Evolutionary conservation across 352 stramenopile genomes (phyloP).

Genomic region (Globisporangium spiculum): DNA sequence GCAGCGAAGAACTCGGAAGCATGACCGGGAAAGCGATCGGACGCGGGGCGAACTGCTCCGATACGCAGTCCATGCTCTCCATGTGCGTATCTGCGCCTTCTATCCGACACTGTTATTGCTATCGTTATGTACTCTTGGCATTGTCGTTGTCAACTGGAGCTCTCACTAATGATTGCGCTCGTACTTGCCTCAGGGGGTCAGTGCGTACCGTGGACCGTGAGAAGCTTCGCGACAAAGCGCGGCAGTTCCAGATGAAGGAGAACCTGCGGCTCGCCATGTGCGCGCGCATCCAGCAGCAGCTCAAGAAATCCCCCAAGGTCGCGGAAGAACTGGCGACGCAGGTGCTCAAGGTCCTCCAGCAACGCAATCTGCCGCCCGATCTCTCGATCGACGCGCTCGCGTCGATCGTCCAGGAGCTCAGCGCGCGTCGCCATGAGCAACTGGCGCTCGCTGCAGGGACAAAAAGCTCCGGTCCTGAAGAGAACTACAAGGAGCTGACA

Average conservation of each 20-base stretch:
- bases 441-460: slow-evolving; percentile 17
- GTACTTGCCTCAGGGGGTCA: slow-evolving; percentile 24
- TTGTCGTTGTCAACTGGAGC: background rate
- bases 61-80: slow-evolving; percentile 45
- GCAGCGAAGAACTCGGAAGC: background rate
- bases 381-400: slow-evolving; percentile 40
- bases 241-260: slow-evolving; percentile 71
- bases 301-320: slow-evolving; percentile 60
- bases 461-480: slow-evolving; percentile 3
- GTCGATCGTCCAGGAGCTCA: slow-evolving; percentile 42
- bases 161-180: background rate
- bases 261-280: slow-evolving; percentile 66
- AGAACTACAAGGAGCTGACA: background rate
- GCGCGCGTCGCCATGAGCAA: slow-evolving; percentile 34
- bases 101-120: background rate
- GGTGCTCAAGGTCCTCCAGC: slow-evolving; percentile 52
- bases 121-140: background rate
- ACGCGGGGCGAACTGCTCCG: slow-evolving; percentile 18
- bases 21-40: slow-evolving; percentile 44
- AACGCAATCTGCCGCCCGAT: slow-evolving; percentile 33
- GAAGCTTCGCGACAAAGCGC: slow-evolving; percentile 63
- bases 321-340: slow-evolving; percentile 59
- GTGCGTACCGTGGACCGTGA: slow-evolving; percentile 64
- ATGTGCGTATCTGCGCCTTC: slow-evolving; percentile 20
- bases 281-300: slow-evolving; percentile 65